phyloP scores from a whole-genome alignment of 208 protist species.

The Crithidia fasciculata region DNA sequence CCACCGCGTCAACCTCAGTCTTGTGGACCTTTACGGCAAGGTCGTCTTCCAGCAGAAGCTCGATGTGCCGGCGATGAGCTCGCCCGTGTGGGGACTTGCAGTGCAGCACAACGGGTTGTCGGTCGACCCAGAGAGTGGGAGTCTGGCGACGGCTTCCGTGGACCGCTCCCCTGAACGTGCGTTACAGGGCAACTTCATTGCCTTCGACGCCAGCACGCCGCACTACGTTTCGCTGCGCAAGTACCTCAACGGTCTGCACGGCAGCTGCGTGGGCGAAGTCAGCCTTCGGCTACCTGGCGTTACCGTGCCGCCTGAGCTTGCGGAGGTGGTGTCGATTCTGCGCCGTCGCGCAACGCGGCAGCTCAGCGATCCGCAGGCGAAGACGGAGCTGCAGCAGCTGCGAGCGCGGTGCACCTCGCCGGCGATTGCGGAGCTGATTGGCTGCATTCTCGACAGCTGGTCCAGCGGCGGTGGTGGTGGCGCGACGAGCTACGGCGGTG shows the following conservation, averaged over 20 bases:
- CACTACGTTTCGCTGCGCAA: constrained; percentile 69
- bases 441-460: constrained; percentile 46
- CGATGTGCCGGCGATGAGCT: constrained; percentile 54
- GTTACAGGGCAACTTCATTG: constrained; percentile 53
- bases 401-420: constrained; percentile 42
- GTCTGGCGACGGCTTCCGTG: constrained; percentile 47
- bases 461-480: not conserved
- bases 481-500: not conserved
- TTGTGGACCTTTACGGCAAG: constrained; percentile 57
- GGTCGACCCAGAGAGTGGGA: constrained; percentile 51
- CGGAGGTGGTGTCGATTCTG: constrained; percentile 48
- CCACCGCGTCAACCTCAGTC: constrained; percentile 64
- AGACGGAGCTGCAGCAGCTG: constrained; percentile 49
- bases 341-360: constrained; percentile 20
- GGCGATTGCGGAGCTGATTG: constrained; percentile 60
- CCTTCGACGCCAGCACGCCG: constrained; percentile 56
- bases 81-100: constrained; percentile 60
- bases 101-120: constrained; percentile 65
- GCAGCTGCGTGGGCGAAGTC: constrained; percentile 52
- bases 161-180: constrained; percentile 65
- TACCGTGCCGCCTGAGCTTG: constrained; percentile 48
- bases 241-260: constrained; percentile 59
- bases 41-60: constrained; percentile 82
- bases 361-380: constrained; percentile 43
- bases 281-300: constrained; percentile 60